Conservation (phyloP, 2,329 filamentous ascomycete species). For the Colletotrichum orchidophilum region DNA sequence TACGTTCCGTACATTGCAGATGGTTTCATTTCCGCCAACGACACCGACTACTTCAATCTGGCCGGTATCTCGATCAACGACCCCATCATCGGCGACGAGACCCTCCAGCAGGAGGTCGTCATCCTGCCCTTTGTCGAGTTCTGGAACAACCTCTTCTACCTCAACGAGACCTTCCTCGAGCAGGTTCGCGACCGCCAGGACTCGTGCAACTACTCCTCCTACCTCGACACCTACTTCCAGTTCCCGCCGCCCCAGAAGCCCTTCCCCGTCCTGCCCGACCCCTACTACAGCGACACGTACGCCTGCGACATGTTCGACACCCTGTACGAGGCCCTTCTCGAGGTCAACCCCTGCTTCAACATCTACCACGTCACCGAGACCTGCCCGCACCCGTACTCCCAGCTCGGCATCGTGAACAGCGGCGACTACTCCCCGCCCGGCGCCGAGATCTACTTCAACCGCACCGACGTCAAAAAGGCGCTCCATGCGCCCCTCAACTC, state of each 20-base stretch:
- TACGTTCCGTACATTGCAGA: constrained; percentile 78
- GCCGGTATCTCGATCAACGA: constrained; percentile 78
- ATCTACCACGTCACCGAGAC: constrained; percentile 79
- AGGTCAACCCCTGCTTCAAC: constrained; percentile 81
- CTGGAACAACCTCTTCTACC: constrained; percentile 66
- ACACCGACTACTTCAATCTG: constrained; percentile 74
- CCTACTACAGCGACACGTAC: constrained; percentile 45
- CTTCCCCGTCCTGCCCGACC: constrained; percentile 60
- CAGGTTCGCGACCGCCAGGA: constrained; percentile 62
- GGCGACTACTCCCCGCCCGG: constrained; percentile 71
- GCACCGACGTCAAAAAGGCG: constrained; percentile 73
- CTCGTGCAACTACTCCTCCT: constrained; percentile 71
- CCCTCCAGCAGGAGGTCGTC: constrained; percentile 55
- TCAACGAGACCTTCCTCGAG: constrained; percentile 68
- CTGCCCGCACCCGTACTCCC: constrained; percentile 76
- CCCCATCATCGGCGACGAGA: constrained; percentile 67
- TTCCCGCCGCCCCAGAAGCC: constrained; percentile 72
- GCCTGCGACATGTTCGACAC: constrained; percentile 66
- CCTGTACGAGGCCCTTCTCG: constrained; percentile 62
- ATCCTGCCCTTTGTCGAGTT: constrained; percentile 69
- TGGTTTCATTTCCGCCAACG: constrained; percentile 74
- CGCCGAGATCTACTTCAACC: constrained; percentile 74
- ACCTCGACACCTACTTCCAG: constrained; percentile 66
- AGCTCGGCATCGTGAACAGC: constrained; percentile 74
- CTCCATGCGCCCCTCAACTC: constrained; percentile 66